Conservation (phyloP, 352 stramenopile genomes). For the Phytophthora quininea region DNA sequence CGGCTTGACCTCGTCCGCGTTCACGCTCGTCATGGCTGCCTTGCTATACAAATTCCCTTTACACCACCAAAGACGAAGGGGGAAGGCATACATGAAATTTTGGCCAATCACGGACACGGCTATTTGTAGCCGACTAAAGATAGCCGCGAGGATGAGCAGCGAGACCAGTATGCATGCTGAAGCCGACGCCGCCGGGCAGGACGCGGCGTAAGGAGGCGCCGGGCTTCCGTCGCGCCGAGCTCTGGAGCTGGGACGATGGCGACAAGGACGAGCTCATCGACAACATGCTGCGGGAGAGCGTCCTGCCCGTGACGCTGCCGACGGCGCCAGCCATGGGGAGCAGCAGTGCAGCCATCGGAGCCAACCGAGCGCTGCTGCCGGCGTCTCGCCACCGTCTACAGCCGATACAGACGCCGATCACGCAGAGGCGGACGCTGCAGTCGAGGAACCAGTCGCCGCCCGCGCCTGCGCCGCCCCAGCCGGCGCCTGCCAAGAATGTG, state of each 20-base stretch:
- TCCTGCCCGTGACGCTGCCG: constrained; percentile 22
- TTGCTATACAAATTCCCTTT: neutral
- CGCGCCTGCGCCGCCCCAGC: constrained; percentile 15
- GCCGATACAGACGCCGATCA: neutral
- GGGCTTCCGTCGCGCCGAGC: constrained; percentile 56
- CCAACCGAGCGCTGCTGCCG: constrained; percentile 16
- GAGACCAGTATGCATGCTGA: neutral
- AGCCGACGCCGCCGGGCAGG: constrained; percentile 6
- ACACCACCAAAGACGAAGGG: too few species aligned
- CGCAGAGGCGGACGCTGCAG: constrained; percentile 16
- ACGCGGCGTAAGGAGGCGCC: constrained; percentile 26
- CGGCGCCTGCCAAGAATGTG: constrained; percentile 25
- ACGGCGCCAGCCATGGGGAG: constrained; percentile 6
- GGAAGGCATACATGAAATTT: too few species aligned
- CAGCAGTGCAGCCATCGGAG: neutral
- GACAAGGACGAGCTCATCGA: constrained; percentile 55
- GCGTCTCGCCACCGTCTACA: constrained; percentile 23
- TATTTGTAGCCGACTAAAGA: too few species aligned
- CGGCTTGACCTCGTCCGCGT: constrained; percentile 64
- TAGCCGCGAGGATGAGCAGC: too few species aligned
- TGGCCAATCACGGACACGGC: neutral
- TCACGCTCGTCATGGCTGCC: constrained; percentile 62
- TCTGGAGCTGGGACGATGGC: constrained; percentile 59
- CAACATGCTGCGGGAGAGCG: constrained; percentile 60
- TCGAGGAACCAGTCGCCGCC: constrained; percentile 29